These are phyloP conservation scores for Coemansia sp. DNA, from an alignment of 192 early-diverging fungal genomes.

Conservation along the genomic window DNA sequence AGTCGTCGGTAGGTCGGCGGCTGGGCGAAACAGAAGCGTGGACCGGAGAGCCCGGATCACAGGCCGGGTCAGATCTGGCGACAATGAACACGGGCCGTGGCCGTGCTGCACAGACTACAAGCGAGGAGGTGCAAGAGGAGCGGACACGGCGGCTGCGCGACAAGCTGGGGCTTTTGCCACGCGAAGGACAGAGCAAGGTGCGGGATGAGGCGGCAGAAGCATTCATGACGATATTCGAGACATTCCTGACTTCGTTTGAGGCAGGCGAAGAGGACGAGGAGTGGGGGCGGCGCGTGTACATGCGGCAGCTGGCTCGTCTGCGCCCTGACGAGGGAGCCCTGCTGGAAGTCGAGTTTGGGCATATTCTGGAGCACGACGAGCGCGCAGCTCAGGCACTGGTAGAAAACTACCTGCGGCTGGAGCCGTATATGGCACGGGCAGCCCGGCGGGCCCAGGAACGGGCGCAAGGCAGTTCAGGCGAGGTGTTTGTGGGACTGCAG, in stretches of 20 bases:
- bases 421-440: slow-evolving; percentile 81
- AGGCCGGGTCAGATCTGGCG: slow-evolving; percentile 36
- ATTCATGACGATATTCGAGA: slow-evolving; percentile 67
- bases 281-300: slow-evolving; percentile 56
- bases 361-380: slow-evolving; percentile 59
- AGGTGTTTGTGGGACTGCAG: slow-evolving; percentile 61
- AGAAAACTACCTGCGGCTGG: slow-evolving; percentile 76
- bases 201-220: slow-evolving; percentile 69
- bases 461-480: background rate
- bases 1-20: slow-evolving; percentile 42
- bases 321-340: slow-evolving; percentile 60
- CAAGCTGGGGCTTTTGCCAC: slow-evolving; percentile 29
- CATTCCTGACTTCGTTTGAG: slow-evolving; percentile 63
- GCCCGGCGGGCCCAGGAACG: slow-evolving; percentile 66
- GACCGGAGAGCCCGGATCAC: slow-evolving; percentile 2
- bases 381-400: slow-evolving; percentile 61
- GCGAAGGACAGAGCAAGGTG: slow-evolving; percentile 37
- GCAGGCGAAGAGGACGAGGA: slow-evolving; percentile 12
- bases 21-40: slow-evolving; percentile 13
- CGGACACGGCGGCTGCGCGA: slow-evolving; percentile 42
- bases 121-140: slow-evolving; percentile 47
- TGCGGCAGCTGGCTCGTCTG: slow-evolving; percentile 65
- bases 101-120: slow-evolving; percentile 25
- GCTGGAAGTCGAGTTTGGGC: slow-evolving; percentile 71
- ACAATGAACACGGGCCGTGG: slow-evolving; percentile 17